Base-by-base conservation (phyloP, 345 rosid species). In the Brassica nigra region DNA sequence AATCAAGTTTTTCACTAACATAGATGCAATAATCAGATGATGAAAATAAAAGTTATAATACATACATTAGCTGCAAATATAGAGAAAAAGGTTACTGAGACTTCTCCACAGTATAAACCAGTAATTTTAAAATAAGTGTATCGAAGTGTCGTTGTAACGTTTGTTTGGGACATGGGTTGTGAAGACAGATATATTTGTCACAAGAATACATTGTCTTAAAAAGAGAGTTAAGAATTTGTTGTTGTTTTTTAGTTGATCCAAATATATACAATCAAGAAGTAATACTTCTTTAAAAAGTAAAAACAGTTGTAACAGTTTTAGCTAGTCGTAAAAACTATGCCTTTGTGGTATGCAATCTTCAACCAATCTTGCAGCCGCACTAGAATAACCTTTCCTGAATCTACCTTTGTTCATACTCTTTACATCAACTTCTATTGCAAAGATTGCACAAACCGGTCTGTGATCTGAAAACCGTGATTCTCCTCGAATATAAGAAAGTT, bases 111-210 rank as follows among this genome's bases (percentile, higher is more conserved):
- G 52, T 54, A 28, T 10, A 30, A 72, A 64, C 63, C 75, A 61
- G 62, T 27, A 29, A 61, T 4, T 27, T 4, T 1, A 5, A 72
- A 74, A 15, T 42, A 31, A 34, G 37, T 0, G 37, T 74, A 30
- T 74, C 69, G 62, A 75, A 83, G 78, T 20, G 78, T 69, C 80
- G 57, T 49, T 49, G 83, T 85, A 49, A 5, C 57, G n/a, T 4
- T 49, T 49, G n/a, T n/a, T 4, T 49, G 57, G 6, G 18, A 49
- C 16, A n/a, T n/a, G 57, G 8, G 57, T 5, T 49, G 57, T 5
- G 57, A 49, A 49, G 57, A n/a, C 16, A 14, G 12, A 11, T 47
- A n/a, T 49, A 49, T 5, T 49, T 49, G 54, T 49, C 57, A n/a
- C 18, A 49, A 49, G 18, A 49, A 47, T 14, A 14, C 54, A 47